Percentiles rank a stretch among this genome's conserved stretches.
Evolutionary conservation across 805 yeast genomes (phyloP).

Genomic region (Saccharomyces eubayanus): DNA sequence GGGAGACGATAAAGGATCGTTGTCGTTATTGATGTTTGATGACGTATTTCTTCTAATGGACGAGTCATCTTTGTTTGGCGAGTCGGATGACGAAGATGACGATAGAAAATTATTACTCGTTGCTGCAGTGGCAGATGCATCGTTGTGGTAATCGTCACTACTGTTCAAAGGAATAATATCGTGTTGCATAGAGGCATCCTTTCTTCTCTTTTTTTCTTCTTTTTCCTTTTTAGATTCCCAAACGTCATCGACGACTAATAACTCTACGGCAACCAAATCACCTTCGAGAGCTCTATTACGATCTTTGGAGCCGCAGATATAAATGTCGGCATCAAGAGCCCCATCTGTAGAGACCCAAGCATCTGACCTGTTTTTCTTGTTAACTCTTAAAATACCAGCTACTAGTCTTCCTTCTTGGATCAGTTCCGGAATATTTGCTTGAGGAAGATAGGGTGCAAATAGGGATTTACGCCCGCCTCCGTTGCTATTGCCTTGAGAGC

Average conservation of each 20-base stretch:
- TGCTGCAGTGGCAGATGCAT: constrained; percentile 52
- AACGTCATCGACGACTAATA: constrained; percentile 91
- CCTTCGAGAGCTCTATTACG: constrained; percentile 96
- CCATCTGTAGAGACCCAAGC: constrained; percentile 98
- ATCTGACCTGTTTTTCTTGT: constrained; percentile 92
- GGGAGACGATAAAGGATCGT: constrained; percentile 35
- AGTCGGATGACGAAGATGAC: constrained; percentile 11
- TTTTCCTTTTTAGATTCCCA: constrained; percentile 96
- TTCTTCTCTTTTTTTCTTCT: constrained; percentile 92
- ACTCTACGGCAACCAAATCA: constrained; percentile 90
- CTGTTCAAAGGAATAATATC: constrained; percentile 33
- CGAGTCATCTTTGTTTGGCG: constrained; percentile 9
- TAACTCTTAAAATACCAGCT: constrained; percentile 86
- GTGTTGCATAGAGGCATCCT: constrained; percentile 42
- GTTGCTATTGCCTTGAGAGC: constrained; percentile 27
- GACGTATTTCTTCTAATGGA: constrained; percentile 10
- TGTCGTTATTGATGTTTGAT: constrained; percentile 22
- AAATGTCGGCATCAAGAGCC: constrained; percentile 89
- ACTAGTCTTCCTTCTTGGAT: constrained; percentile 86
- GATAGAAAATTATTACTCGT: constrained; percentile 12
- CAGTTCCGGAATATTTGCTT: constrained; percentile 80
- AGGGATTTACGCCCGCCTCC: constrained; percentile 60
- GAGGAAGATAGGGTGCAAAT: constrained; percentile 94
- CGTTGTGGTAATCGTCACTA: constrained; percentile 68
- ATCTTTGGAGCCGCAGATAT: constrained; percentile 96